phyloP scores from a whole-genome alignment of 2,329 filamentous ascomycete genomes.

The Hansfordia pulvinata region DNA sequence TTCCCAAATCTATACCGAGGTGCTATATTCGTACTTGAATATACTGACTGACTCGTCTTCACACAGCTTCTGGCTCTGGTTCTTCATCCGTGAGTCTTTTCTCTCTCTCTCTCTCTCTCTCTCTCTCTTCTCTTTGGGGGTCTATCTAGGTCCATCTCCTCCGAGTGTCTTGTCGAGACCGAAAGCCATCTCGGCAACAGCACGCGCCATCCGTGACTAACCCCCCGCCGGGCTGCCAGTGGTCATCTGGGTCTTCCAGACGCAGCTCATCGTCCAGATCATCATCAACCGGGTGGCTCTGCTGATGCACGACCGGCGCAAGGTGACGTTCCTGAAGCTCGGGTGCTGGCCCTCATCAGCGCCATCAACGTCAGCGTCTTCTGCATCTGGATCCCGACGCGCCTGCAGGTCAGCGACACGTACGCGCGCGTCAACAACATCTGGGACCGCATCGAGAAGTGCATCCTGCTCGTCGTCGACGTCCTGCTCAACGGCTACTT shows the following conservation, averaged over 20 bases:
- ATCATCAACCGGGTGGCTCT: conserved; percentile 30
- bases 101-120: too few species aligned
- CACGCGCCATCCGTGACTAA: too few species aligned
- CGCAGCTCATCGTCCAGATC: conserved; percentile 25
- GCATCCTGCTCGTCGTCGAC: conserved; percentile 26
- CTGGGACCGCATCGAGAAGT: conserved; percentile 30
- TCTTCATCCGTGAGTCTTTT: too few species aligned
- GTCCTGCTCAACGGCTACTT: conserved; percentile 28
- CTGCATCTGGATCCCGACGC: conserved; percentile 29
- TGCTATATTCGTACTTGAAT: background rate
- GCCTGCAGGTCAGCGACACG: conserved; percentile 18
- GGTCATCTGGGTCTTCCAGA: conserved; percentile 1
- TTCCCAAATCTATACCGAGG: too few species aligned
- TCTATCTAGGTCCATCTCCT: too few species aligned
- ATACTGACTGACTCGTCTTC: background rate
- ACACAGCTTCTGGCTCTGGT: background rate
- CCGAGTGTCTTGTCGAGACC: too few species aligned
- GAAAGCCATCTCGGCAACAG: too few species aligned
- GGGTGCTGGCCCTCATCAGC: conserved; percentile 21
- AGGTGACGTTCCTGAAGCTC: too few species aligned
- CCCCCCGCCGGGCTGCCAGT: too few species aligned
- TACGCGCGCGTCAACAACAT: conserved; percentile 24
- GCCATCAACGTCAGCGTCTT: conserved; percentile 29
- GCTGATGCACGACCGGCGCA: conserved; percentile 19
- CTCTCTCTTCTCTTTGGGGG: too few species aligned